A percentile compares a stretch with the other conserved stretches of the same genome.
Evolutionary conservation across 139 green algal genomes (phyloP).

Genomic region (Chlorella vulgaris): DNA sequence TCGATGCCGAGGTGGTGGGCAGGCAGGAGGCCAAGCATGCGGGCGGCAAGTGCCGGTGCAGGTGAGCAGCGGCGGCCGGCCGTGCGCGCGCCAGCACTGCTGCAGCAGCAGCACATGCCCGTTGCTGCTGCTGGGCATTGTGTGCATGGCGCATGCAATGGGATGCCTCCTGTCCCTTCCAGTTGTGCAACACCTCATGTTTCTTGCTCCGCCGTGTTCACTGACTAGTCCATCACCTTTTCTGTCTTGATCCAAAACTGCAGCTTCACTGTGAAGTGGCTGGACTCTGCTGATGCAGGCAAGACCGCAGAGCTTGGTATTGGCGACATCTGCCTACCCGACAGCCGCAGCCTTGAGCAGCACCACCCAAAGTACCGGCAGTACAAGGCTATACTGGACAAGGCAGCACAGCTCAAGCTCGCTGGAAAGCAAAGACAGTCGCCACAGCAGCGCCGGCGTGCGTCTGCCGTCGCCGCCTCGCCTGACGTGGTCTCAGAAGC

Average conservation of each 20-base stretch:
- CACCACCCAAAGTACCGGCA: constrained; percentile 10
- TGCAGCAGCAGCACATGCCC: no score
- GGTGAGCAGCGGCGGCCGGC: background rate
- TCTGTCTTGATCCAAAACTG: no score
- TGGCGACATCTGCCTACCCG: constrained; percentile 19
- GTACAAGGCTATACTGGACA: background rate
- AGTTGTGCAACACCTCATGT: no score
- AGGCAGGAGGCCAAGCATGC: background rate
- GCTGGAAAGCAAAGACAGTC: no score
- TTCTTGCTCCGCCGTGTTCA: no score
- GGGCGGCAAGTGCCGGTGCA: constrained; percentile 19
- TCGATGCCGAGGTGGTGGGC: constrained; percentile 18
- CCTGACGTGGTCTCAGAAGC: background rate
- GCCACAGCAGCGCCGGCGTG: background rate
- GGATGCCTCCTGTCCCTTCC: no score
- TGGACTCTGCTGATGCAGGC: constrained; percentile 1
- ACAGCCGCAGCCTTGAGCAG: background rate
- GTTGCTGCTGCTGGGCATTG: background rate
- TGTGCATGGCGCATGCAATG: background rate
- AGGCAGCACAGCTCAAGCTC: background rate
- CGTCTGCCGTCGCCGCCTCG: background rate
- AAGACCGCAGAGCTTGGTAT: background rate
- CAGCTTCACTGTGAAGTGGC: constrained; percentile 28
- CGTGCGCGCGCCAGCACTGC: no score
- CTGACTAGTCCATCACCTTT: no score